phyloP scores from a whole-genome alignment of 2,329 filamentous ascomycete species.

The Scedosporium dehoogii region DNA sequence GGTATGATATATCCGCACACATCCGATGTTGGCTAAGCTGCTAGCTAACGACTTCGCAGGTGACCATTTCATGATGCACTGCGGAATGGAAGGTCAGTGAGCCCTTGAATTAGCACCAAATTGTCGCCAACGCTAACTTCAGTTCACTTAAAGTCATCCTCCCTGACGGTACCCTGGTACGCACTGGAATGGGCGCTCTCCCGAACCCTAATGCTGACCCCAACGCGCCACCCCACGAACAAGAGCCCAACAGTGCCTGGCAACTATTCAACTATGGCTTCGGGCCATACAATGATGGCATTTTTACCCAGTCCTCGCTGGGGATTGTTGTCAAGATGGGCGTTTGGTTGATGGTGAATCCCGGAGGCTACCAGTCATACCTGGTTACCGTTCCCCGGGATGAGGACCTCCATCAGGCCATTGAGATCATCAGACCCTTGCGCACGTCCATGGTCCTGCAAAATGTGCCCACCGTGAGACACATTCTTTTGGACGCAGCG shows the following conservation, averaged over 20 bases:
- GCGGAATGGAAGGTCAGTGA: conserved; percentile 24
- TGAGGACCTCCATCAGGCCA: conserved; percentile 22
- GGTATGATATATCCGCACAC: conserved; percentile 7
- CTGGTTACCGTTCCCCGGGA: conserved; percentile 27
- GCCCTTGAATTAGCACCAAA: not conserved
- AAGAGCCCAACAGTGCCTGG: conserved; percentile 20
- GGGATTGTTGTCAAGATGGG: conserved; percentile 47
- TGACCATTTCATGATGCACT: conserved; percentile 26
- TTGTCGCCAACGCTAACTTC: not conserved
- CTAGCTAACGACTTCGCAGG: not conserved
- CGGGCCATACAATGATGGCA: conserved; percentile 29
- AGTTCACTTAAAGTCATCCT: conserved; percentile 22
- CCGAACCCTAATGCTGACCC: conserved; percentile 21
- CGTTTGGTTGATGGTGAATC: conserved; percentile 28
- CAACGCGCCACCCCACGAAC: conserved; percentile 17
- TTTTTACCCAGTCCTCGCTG: conserved; percentile 42
- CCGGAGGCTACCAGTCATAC: conserved; percentile 25
- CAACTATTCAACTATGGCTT: conserved; percentile 28
- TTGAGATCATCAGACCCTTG: conserved; percentile 25
- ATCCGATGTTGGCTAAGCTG: not conserved
- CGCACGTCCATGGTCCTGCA: conserved; percentile 24
- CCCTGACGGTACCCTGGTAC: conserved; percentile 31
- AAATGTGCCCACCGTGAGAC: conserved; percentile 34
- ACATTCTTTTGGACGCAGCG: conserved; percentile 31
- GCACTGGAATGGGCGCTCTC: conserved; percentile 37